These are phyloP conservation scores for Westerdykella ornata DNA, from an alignment of 2,329 filamentous ascomycete species.

Conservation along the genomic window DNA sequence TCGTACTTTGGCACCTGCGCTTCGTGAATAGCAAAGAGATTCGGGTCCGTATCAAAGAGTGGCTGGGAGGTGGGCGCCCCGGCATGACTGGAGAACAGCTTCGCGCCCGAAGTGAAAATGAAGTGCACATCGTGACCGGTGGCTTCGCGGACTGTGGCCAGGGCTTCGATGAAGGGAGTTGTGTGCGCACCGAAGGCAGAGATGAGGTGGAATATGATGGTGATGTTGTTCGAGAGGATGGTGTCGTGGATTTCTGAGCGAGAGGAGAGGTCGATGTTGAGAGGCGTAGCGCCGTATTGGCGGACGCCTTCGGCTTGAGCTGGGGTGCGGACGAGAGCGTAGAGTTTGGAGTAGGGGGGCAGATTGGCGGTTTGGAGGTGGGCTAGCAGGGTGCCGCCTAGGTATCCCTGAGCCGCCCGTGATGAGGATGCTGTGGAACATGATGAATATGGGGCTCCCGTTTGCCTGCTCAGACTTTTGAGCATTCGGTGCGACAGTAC, in stretches of 20 bases:
- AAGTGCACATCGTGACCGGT: constrained; percentile 45
- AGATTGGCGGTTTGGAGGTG: constrained; percentile 35
- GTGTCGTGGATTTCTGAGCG: constrained; percentile 30
- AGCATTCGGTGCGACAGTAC: too few relatives aligned
- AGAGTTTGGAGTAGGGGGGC: constrained; percentile 41
- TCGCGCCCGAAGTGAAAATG: constrained; percentile 49
- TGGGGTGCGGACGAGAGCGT: constrained; percentile 44
- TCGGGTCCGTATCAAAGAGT: constrained; percentile 42
- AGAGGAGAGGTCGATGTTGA: constrained; percentile 39
- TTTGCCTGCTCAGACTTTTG: too few relatives aligned
- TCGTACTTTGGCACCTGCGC: constrained; percentile 11
- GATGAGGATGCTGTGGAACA: constrained; percentile 41
- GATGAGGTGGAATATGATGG: constrained; percentile 46
- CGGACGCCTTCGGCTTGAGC: constrained; percentile 43
- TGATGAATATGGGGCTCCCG: too few relatives aligned
- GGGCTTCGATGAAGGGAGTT: constrained; percentile 41
- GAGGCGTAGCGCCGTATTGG: constrained; percentile 40
- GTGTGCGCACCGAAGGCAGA: constrained; percentile 33
- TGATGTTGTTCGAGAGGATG: constrained; percentile 43
- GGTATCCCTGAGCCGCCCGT: constrained; percentile 50
- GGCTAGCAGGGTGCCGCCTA: constrained; percentile 47
- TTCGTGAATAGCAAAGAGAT: constrained; percentile 43
- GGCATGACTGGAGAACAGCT: constrained; percentile 46
- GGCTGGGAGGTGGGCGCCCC: constrained; percentile 40
- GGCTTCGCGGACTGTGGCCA: constrained; percentile 40